Evolutionary conservation across 306 rosid genomes (phyloP).

Genomic region (Vigna mungo): DNA sequence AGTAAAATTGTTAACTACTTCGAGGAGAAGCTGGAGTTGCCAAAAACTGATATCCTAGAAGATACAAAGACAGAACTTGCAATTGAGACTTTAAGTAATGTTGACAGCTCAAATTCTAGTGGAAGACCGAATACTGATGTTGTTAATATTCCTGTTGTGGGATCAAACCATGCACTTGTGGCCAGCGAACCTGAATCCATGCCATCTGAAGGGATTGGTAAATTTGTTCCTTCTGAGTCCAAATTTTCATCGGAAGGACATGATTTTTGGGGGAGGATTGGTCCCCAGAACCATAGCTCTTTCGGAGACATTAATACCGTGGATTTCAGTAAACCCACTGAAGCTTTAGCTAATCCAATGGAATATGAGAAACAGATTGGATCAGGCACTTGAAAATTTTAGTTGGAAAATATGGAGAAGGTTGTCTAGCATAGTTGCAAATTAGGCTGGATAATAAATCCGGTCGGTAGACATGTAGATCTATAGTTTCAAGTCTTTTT

Average conservation of each 20-base stretch:
- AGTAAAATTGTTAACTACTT: constrained; percentile 35
- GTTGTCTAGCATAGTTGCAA: not conserved
- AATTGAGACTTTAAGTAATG: constrained; percentile 30
- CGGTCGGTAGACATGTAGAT: constrained; percentile 15
- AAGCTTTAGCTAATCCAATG: constrained; percentile 39
- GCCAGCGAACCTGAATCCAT: constrained; percentile 37
- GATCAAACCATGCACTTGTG: constrained; percentile 5
- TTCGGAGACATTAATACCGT: constrained; percentile 37
- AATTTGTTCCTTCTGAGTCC: constrained; percentile 28
- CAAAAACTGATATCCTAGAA: constrained; percentile 31
- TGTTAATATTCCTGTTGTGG: constrained; percentile 12
- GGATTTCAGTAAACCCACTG: constrained; percentile 44
- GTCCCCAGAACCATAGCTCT: constrained; percentile 41
- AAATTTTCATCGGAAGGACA: constrained; percentile 35
- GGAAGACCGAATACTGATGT: constrained; percentile 28
- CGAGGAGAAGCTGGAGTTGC: constrained; percentile 44
- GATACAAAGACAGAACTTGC: constrained; percentile 32
- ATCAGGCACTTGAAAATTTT: constrained; percentile 28
- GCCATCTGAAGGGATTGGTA: constrained; percentile 30
- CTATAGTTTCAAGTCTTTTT: not conserved
- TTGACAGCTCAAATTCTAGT: constrained; percentile 6
- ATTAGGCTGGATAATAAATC: constrained; percentile 39
- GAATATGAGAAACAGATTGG: constrained; percentile 28
- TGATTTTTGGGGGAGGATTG: constrained; percentile 34
- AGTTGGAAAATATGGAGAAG: constrained; percentile 14